These are phyloP conservation scores for Calophaca sinica DNA, from an alignment of 306 rosid species.

Conservation along the genomic window DNA sequence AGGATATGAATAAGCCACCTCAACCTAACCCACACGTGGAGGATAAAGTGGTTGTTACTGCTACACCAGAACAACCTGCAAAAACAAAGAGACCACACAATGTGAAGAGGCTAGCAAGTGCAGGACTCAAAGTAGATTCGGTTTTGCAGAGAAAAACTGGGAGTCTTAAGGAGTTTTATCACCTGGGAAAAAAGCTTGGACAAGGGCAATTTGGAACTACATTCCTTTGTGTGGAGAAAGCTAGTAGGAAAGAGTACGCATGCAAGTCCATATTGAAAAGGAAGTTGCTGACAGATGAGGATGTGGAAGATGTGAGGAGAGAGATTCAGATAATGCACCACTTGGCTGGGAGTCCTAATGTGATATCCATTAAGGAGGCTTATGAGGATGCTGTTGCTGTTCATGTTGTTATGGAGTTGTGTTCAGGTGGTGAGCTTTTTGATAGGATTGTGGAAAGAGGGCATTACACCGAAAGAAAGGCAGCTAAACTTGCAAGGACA, in stretches of 20 bases:
- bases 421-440: constrained; percentile 89
- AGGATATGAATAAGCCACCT: constrained; percentile 32
- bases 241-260: constrained; percentile 76
- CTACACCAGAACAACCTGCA: constrained; percentile 6
- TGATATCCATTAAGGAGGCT: constrained; percentile 75
- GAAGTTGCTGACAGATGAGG: constrained; percentile 65
- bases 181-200: constrained; percentile 76
- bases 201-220: constrained; percentile 89
- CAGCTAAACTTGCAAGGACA: constrained; percentile 75
- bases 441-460: constrained; percentile 81
- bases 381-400: constrained; percentile 86
- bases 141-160: constrained; percentile 74
- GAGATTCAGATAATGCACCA: constrained; percentile 97
- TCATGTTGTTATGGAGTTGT: constrained; percentile 90
- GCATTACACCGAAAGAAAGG: constrained; percentile 80
- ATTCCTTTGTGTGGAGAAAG: constrained; percentile 73
- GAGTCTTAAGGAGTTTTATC: constrained; percentile 66
- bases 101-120: constrained; percentile 63
- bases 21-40: constrained; percentile 11
- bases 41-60: background rate
- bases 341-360: constrained; percentile 64
- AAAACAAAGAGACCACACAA: constrained; percentile 53
- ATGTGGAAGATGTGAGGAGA: constrained; percentile 90
- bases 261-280: constrained; percentile 88
- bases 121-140: constrained; percentile 70